Base-by-base conservation (phyloP, 1,139 yeast species). In the Pichia sp. region DNA sequence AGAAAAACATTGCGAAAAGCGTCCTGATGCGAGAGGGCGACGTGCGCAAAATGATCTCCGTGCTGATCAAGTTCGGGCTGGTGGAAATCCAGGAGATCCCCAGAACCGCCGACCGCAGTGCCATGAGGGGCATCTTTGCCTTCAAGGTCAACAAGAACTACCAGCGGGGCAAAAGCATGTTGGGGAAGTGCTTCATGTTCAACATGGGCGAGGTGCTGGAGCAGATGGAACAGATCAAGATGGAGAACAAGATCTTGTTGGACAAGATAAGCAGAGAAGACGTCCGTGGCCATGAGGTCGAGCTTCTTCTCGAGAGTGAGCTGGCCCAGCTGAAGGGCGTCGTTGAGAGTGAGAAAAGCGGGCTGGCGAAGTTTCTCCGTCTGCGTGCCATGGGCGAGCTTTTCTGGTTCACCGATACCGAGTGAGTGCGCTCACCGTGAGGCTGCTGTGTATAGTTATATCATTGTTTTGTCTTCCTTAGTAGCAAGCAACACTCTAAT, bases 51-150 rank as follows among this genome's bases (percentile, higher is more conserved):
- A 80, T 84, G 53, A 69, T 85, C 43, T 78, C 82, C 54, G 77
- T 77, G 47, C 69, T 86, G 52, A 73, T 84, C 23, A 79, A 77
- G 51, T 76, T 80, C 61, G 84, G 85, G 62, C 75, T 84, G 16
- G 71, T 85, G 30, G 90, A 86, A 67, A 78, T 86, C 47, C 98
- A 93, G 69, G 99, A 95, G 72, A 87, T 93, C 36, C 98, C 99
- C 8, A 80, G 95, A 65, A 86, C 96, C 40, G 86, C 85, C 36
- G 98, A 92, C 68, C 78, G 99, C 60, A 93, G 96, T 1, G 97
- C 98, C 0, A 84, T 90, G 45, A 83, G 95, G 62, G 86, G 97
- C 1, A 86, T 87, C 48, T 93, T 83, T 66, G 77, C 93, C 49
- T 93, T 90, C 77, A 80, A 90, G 67, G 36, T 53, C 48, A 56